Conservation (phyloP, 2,329 filamentous ascomycete species). For the Monosporascus sp. region DNA sequence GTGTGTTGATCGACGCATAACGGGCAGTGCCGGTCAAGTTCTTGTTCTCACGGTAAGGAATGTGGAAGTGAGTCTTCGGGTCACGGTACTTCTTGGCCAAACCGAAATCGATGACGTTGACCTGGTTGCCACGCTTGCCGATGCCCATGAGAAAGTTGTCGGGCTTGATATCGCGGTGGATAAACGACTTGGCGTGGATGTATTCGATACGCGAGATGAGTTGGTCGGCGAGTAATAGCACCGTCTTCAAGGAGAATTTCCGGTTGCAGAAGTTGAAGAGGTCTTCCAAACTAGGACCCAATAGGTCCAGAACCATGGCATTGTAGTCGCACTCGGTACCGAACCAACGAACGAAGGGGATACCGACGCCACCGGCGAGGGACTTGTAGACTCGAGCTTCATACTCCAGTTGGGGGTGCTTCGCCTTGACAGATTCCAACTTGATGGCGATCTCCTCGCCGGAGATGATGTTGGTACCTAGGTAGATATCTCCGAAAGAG, state of each 20-base stretch:
- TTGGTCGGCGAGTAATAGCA: constrained; percentile 92
- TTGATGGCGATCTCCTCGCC: constrained; percentile 99
- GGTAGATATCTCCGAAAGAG: constrained; percentile 96
- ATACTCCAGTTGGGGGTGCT: constrained; percentile 98
- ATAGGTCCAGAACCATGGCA: constrained; percentile 96
- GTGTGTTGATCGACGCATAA: constrained; percentile 98
- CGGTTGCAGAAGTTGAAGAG: constrained; percentile 99
- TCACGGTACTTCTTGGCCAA: constrained; percentile 99
- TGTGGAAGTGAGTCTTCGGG: constrained; percentile 99
- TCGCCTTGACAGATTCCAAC: constrained; percentile 98
- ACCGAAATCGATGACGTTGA: constrained; percentile 99
- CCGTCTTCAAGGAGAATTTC: constrained; percentile 98
- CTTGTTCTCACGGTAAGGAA: constrained; percentile 99
- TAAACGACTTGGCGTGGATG: constrained; percentile 99
- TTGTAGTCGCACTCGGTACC: constrained; percentile 99
- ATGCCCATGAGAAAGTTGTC: constrained; percentile 99
- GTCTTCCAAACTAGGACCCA: constrained; percentile 92
- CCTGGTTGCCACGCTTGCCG: constrained; percentile 97
- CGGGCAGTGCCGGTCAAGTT: constrained; percentile 98
- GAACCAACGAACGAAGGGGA: constrained; percentile 99
- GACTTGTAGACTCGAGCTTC: constrained; percentile 90
- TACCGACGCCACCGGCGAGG: constrained; percentile 92
- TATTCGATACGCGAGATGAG: constrained; percentile 99
- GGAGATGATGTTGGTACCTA: constrained; percentile 99
- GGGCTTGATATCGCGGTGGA: constrained; percentile 99